Conservation (phyloP, 805 yeast species). For the Ogataea salicorniae region DNA sequence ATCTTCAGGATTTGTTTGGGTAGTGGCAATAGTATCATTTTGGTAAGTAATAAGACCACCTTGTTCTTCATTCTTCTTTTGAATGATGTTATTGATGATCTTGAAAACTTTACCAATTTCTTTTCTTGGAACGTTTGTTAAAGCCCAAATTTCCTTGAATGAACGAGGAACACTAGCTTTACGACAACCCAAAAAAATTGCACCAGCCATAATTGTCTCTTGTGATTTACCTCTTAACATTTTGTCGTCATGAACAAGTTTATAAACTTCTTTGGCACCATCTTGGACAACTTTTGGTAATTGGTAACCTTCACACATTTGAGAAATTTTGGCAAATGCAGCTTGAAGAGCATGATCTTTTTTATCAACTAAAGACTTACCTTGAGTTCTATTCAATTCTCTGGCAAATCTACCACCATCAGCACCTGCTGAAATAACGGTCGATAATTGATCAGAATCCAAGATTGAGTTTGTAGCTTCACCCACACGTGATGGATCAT, state of each 20-base stretch:
- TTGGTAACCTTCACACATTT: slow-evolving; percentile 95
- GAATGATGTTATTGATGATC: slow-evolving; percentile 59
- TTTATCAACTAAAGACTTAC: slow-evolving; percentile 76
- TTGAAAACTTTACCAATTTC: slow-evolving; percentile 92
- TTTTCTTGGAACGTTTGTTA: slow-evolving; percentile 88
- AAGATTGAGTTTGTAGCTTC: slow-evolving; percentile 91
- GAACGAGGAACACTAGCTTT: slow-evolving; percentile 92
- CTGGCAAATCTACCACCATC: slow-evolving; percentile 85
- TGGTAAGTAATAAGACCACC: slow-evolving; percentile 40
- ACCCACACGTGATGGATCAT: slow-evolving; percentile 99
- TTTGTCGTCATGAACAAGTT: slow-evolving; percentile 82
- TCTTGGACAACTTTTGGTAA: slow-evolving; percentile 93
- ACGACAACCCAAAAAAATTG: slow-evolving; percentile 90
- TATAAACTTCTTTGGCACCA: slow-evolving; percentile 95
- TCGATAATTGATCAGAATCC: slow-evolving; percentile 87
- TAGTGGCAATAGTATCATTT: slow-evolving; percentile 53
- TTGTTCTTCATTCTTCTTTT: slow-evolving; percentile 46
- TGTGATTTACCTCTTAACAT: slow-evolving; percentile 85
- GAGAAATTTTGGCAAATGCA: slow-evolving; percentile 86
- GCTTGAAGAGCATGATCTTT: slow-evolving; percentile 83
- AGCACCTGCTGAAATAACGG: slow-evolving; percentile 83
- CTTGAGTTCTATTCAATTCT: slow-evolving; percentile 86
- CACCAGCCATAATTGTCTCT: slow-evolving; percentile 94
- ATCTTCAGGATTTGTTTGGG: slow-evolving; percentile 90
- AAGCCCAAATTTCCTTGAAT: slow-evolving; percentile 91